Evolutionary conservation across 441 rosid species (phyloP).

Genomic region (Euphorbia schlechtendalii): DNA sequence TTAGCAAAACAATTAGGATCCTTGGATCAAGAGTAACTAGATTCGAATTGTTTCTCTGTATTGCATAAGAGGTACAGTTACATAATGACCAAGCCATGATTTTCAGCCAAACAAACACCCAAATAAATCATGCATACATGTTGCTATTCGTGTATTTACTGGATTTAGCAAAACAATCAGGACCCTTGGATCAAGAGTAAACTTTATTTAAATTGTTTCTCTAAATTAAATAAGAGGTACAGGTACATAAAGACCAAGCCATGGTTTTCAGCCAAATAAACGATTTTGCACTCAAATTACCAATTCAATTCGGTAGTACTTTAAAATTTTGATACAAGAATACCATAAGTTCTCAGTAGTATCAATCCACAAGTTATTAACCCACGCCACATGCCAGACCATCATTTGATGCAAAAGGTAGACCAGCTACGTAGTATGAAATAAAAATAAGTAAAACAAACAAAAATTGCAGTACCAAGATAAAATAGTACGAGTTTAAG

Average conservation of each 20-base stretch:
- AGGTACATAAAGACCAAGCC: not conserved
- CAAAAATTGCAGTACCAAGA: not conserved
- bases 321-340: not conserved
- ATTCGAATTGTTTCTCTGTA: too few species aligned
- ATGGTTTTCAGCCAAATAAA: slow-evolving; percentile 2
- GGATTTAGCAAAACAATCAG: not conserved
- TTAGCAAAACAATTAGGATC: too few species aligned
- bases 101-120: not conserved
- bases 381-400: not conserved
- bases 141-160: not conserved
- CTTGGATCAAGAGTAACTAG: too few species aligned
- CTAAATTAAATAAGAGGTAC: too few species aligned
- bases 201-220: too few species aligned
- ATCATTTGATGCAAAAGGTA: not conserved
- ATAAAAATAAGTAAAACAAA: not conserved
- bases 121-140: not conserved
- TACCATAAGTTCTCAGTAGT: slow-evolving; percentile 1
- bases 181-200: too few species aligned
- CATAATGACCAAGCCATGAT: not conserved
- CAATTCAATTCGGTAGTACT: not conserved
- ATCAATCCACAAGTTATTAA: not conserved
- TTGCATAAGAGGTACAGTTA: too few species aligned
- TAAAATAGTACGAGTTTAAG: slow-evolving; percentile 5
- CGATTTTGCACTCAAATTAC: not conserved
- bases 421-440: not conserved